Evolutionary conservation across 129 eudicot species (phyloP).

Genomic region (Kitagawia praeruptora): DNA sequence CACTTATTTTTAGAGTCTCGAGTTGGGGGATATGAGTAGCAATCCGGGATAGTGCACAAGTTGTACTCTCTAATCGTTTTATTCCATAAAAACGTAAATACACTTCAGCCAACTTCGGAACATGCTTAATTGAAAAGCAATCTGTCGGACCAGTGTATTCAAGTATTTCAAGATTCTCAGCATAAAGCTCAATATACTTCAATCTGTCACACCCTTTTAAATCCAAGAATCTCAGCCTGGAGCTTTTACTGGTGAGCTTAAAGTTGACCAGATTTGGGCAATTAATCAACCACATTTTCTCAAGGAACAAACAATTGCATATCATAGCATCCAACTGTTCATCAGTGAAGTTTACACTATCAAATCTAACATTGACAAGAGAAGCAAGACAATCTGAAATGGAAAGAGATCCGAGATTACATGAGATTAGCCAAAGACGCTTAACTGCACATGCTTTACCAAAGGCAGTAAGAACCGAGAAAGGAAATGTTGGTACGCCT

Average conservation of each 20-base stretch:
- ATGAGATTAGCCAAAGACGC: constrained; percentile 11
- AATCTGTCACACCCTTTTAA: constrained; percentile 6
- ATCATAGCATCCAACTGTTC: constrained; percentile 9
- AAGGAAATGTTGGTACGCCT: constrained; percentile 9
- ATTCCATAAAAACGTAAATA: constrained; percentile 8
- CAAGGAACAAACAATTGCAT: constrained; percentile 3
- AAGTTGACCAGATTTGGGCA: constrained; percentile 12
- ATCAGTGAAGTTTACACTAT: constrained; percentile 11
- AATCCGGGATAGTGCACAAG: background rate
- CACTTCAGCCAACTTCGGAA: constrained; percentile 12
- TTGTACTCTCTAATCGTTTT: background rate
- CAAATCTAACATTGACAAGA: constrained; percentile 6
- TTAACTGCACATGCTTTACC: background rate
- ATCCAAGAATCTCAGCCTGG: constrained; percentile 8
- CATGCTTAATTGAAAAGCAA: constrained; percentile 14
- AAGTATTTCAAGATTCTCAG: constrained; percentile 9
- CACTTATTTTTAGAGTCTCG: too few relatives aligned
- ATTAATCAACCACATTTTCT: constrained; percentile 5
- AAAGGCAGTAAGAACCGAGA: background rate
- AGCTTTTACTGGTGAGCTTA: constrained; percentile 4
- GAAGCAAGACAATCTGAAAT: constrained; percentile 4
- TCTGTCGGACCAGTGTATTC: constrained; percentile 11
- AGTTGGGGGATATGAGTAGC: too few relatives aligned
- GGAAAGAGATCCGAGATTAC: constrained; percentile 1
- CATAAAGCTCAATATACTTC: background rate